A percentile compares a stretch with the other conserved stretches of the same genome.
Evolutionary conservation across 805 yeast species (phyloP).

Genomic region (Metschnikowia kofuensis): DNA sequence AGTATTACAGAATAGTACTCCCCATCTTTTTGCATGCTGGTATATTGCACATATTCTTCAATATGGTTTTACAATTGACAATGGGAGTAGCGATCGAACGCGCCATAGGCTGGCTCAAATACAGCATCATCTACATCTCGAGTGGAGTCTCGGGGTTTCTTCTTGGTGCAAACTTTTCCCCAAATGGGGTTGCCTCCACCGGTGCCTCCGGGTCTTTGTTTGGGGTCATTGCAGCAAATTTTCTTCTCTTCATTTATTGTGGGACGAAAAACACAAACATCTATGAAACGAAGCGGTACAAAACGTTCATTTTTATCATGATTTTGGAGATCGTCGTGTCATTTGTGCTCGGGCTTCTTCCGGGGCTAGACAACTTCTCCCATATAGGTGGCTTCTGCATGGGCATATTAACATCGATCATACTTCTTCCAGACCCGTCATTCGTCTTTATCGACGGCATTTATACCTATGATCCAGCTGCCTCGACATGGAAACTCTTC

Average conservation of each 20-base stretch:
- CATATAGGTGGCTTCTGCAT: conserved; percentile 73
- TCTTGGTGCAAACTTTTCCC: conserved; percentile 67
- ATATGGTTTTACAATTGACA: conserved; percentile 56
- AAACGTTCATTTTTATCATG: conserved; percentile 43
- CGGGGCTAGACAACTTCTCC: conserved; percentile 72
- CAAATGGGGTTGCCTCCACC: conserved; percentile 61
- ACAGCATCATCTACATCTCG: conserved; percentile 51
- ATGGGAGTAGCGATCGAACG: conserved; percentile 60
- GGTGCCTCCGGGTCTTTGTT: conserved; percentile 74
- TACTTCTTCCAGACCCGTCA: conserved; percentile 55
- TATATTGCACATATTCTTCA: conserved; percentile 62
- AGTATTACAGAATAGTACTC: conserved; percentile 67
- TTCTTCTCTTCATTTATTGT: conserved; percentile 51
- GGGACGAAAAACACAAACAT: conserved; percentile 49
- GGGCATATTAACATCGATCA: conserved; percentile 51
- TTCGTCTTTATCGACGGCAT: conserved; percentile 41
- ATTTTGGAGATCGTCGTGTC: conserved; percentile 57
- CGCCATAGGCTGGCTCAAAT: conserved; percentile 53
- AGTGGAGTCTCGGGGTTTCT: conserved; percentile 67
- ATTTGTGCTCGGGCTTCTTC: conserved; percentile 62
- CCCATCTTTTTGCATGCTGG: conserved; percentile 78
- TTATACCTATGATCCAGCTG: conserved; percentile 31
- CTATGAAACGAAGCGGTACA: conserved; percentile 46
- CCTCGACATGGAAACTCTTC: conserved; percentile 31
- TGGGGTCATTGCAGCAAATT: conserved; percentile 63